Conservation (phyloP, 2,329 filamentous ascomycete species). For the Trichoderma afroharzianum region DNA sequence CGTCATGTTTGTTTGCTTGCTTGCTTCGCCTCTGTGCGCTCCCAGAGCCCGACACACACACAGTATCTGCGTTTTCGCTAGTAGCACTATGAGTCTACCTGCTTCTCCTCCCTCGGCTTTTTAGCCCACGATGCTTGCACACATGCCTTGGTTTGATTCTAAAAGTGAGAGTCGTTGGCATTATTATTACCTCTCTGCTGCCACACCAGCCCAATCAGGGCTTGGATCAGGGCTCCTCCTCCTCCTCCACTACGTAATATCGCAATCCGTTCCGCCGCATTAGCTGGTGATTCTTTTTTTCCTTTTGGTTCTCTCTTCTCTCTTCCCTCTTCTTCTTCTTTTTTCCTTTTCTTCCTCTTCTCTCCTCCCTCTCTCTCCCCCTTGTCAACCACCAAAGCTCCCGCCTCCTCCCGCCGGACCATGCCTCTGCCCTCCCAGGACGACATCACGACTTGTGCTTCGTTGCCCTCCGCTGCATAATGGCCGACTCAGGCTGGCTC, state of each 20-base stretch:
- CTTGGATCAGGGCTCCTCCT: conserved; percentile 12
- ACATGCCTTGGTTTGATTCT: neutral
- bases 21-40: neutral
- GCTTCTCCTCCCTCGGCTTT: neutral
- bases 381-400: neutral
- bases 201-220: conserved; percentile 10
- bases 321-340: neutral
- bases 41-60: conserved; percentile 3
- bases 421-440: conserved; percentile 11
- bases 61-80: neutral
- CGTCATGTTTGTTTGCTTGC: neutral
- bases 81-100: neutral
- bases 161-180: neutral
- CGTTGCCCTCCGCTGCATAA: conserved; percentile 33
- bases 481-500: conserved; percentile 49
- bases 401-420: neutral
- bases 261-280: conserved; percentile 1
- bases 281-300: neutral
- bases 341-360: neutral
- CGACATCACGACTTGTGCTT: conserved; percentile 20
- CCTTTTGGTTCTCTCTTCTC: neutral
- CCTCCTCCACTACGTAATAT: conserved; percentile 2
- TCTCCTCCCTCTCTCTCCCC: neutral
- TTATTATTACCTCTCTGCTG: neutral
- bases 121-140: neutral